A percentile compares a stretch with the other conserved stretches of the same genome.
Conservation (phyloP, 352 stramenopile genomes). For the Stramenopiles sp. region DNA sequence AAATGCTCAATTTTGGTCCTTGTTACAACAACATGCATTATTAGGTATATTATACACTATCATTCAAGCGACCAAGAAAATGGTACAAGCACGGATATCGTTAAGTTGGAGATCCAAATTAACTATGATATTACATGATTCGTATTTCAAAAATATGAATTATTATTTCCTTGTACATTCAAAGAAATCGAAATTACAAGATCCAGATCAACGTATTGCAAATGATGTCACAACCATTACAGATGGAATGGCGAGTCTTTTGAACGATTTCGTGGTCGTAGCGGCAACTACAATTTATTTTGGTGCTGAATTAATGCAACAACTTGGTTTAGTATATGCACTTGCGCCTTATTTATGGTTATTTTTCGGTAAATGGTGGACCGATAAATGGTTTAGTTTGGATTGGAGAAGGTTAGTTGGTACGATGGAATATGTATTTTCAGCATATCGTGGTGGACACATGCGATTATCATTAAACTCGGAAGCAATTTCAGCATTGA, state of each 20-base stretch:
- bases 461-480: not conserved
- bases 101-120: not conserved
- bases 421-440: not conserved
- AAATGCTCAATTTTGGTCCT: no score
- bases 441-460: not conserved
- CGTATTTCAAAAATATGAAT: not conserved
- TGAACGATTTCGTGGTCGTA: not conserved
- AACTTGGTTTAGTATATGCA: not conserved
- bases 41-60: no score
- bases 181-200: not conserved
- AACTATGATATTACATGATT: not conserved
- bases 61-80: no score
- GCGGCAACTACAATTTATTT: not conserved
- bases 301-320: not conserved
- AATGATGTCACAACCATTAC: not conserved
- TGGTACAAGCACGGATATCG: no score
- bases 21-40: no score
- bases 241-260: not conserved
- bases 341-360: not conserved
- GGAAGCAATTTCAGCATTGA: not conserved
- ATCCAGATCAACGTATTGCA: not conserved
- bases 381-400: not conserved
- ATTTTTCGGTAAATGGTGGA: not conserved
- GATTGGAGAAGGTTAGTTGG: not conserved
- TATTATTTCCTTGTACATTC: no score